These are phyloP conservation scores for Plantago ovata DNA, from an alignment of 257 asterid species.

Conservation along the genomic window DNA sequence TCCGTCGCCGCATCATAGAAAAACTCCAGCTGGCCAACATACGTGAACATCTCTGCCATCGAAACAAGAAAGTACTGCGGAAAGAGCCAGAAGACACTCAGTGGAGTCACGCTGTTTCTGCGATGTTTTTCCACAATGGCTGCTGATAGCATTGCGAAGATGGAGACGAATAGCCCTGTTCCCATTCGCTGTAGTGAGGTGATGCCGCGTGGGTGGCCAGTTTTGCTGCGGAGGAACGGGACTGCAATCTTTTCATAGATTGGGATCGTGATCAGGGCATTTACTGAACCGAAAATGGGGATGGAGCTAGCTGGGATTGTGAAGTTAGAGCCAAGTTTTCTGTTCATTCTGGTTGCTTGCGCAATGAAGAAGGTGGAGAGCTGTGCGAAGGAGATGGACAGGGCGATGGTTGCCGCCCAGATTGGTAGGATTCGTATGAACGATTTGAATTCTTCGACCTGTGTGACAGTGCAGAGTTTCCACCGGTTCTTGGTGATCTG, in stretches of 20 bases:
- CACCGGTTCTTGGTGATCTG: constrained; percentile 30
- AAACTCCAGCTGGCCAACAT: constrained; percentile 77
- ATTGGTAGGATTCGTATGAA: constrained; percentile 49
- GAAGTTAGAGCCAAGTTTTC: constrained; percentile 51
- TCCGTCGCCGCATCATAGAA: constrained; percentile 75
- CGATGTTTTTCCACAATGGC: constrained; percentile 58
- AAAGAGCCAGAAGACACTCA: constrained; percentile 62
- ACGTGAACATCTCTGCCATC: constrained; percentile 66
- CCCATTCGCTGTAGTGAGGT: constrained; percentile 76
- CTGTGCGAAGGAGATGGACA: constrained; percentile 20
- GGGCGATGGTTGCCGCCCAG: constrained; percentile 35
- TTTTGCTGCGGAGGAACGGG: constrained; percentile 48
- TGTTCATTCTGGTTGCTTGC: constrained; percentile 81
- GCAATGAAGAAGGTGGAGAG: constrained; percentile 92
- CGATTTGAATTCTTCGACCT: constrained; percentile 56
- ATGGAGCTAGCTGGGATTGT: constrained; percentile 56
- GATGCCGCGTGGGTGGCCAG: constrained; percentile 62
- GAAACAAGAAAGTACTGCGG: constrained; percentile 69
- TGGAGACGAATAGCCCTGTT: constrained; percentile 55
- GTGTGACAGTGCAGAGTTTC: constrained; percentile 55
- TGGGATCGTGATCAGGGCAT: constrained; percentile 63
- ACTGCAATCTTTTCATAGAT: constrained; percentile 50
- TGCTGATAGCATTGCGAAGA: constrained; percentile 61
- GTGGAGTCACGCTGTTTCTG: constrained; percentile 13
- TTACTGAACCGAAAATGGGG: constrained; percentile 60